A percentile compares a stretch with the other conserved stretches of the same genome.
These are phyloP conservation scores for Fraxinus anomala DNA, from an alignment of 257 asterid species.

Conservation along the genomic window DNA sequence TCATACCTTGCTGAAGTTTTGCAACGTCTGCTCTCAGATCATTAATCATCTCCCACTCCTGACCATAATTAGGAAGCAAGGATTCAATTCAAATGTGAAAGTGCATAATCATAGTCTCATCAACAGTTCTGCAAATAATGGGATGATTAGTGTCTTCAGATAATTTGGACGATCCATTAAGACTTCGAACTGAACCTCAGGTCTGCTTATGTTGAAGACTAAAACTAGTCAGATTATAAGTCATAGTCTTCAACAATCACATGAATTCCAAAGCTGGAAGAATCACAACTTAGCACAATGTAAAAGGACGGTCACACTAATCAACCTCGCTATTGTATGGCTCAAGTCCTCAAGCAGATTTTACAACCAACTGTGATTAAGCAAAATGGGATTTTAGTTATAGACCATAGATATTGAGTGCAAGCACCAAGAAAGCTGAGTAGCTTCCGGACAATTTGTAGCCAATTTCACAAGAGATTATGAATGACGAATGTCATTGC, in stretches of 20 bases:
- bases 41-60: conserved; percentile 88
- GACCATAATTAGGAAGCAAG: conserved; percentile 21
- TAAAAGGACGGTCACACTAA: neutral
- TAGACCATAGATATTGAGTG: neutral
- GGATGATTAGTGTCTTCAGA: neutral
- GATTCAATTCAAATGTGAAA: conserved; percentile 17
- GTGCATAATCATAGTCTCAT: neutral
- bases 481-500: neutral
- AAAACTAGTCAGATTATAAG: neutral
- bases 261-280: neutral
- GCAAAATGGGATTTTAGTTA: neutral
- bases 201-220: neutral
- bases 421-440: neutral
- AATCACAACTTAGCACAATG: neutral
- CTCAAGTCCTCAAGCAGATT: neutral
- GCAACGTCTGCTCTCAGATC: conserved; percentile 81
- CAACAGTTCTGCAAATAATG: neutral
- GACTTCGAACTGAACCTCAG: neutral
- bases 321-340: neutral
- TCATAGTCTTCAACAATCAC: neutral
- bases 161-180: neutral
- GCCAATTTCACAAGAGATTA: neutral
- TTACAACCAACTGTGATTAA: neutral
- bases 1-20: conserved; percentile 93
- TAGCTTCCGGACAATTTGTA: neutral